Conservation (phyloP, 2,329 filamentous ascomycete genomes). For the Arthrinium phaeospermum region DNA sequence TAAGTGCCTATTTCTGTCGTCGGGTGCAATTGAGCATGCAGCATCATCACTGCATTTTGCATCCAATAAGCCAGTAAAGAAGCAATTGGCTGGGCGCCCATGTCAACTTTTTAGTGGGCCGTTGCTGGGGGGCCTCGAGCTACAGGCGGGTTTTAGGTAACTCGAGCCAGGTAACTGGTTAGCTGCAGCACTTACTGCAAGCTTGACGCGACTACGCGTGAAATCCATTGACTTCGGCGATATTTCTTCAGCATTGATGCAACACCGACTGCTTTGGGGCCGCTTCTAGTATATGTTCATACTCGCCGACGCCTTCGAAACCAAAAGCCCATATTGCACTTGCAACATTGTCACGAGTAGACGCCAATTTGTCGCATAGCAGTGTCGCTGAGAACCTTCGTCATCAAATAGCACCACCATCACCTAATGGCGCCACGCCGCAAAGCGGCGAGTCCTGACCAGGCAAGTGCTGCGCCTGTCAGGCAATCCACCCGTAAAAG, state of each 20-base stretch:
- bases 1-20: not conserved
- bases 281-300: not conserved
- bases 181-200: constrained; percentile 8
- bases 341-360: not conserved
- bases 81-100: not conserved
- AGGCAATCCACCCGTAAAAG: constrained; percentile 14
- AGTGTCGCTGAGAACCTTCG: not conserved
- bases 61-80: not conserved
- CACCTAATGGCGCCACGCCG: constrained; percentile 17
- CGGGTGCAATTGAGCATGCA: not conserved
- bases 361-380: not conserved
- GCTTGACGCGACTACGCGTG: constrained; percentile 4
- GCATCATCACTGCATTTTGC: not conserved
- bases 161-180: not conserved
- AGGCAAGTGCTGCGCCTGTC: not conserved
- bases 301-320: not conserved
- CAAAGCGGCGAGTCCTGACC: not conserved
- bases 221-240: not conserved
- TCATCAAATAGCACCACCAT: not conserved
- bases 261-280: not conserved
- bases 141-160: not conserved
- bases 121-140: not conserved
- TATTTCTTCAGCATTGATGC: not conserved
- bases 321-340: not conserved
- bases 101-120: not conserved